phyloP scores from a whole-genome alignment of 2,329 filamentous ascomycete genomes.

The Diaporthe sp. region DNA sequence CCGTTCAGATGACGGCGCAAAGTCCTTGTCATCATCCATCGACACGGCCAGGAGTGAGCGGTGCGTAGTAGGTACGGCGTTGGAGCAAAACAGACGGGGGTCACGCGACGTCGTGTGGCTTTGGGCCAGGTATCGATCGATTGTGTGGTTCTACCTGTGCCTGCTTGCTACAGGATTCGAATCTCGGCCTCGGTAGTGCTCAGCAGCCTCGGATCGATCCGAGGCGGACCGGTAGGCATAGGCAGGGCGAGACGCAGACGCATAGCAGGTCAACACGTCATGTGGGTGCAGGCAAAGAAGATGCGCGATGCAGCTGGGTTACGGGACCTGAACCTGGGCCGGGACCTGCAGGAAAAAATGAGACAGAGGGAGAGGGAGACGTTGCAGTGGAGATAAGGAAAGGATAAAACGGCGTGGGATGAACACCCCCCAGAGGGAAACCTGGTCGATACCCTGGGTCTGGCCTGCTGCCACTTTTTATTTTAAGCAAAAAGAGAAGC shows the following conservation, averaged over 20 bases:
- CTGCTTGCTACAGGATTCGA: constrained; percentile 13
- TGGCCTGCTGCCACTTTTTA: constrained; percentile 18
- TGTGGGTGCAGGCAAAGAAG: not conserved
- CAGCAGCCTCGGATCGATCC: constrained; percentile 31
- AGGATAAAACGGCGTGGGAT: constrained; percentile 6
- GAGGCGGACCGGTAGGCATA: constrained; percentile 31
- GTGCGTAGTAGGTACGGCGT: not conserved
- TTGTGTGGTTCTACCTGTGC: not conserved
- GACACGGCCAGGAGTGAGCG: not conserved
- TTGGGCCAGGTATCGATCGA: not conserved
- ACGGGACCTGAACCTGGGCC: not conserved
- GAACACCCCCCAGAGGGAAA: not conserved
- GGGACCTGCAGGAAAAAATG: constrained; percentile 6
- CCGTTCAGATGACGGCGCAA: constrained; percentile 44
- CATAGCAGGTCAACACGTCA: constrained; percentile 25
- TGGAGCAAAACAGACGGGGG: too few relatives aligned
- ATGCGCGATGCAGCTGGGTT: constrained; percentile 6
- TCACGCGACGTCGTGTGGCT: constrained; percentile 16
- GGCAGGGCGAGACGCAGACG: constrained; percentile 16
- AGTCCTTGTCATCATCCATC: constrained; percentile 46
- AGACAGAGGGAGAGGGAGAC: not conserved
- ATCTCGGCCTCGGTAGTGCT: constrained; percentile 29
- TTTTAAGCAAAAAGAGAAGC: constrained; percentile 7
- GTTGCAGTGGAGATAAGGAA: constrained; percentile 28
- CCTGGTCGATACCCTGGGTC: not conserved